Evolutionary conservation across 2,329 filamentous ascomycete species (phyloP), one percentile per base, ranked within the genome.

Genomic region (Grosmannia clavigera): DNA sequence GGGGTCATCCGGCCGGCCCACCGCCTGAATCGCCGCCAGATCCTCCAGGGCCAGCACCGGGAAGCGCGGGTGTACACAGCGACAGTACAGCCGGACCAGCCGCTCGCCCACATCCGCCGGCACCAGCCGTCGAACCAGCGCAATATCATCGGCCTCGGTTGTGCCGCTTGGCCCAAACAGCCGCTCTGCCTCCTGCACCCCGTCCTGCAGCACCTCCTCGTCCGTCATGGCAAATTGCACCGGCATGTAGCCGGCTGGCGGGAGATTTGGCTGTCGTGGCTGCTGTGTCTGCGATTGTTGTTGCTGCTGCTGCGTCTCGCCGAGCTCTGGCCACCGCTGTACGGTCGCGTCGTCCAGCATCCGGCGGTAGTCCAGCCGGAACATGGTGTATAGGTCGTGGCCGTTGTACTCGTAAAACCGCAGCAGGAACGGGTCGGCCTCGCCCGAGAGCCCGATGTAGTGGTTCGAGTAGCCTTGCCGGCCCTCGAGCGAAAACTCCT

Each of bases 351-450:
- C 64, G 50, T 66, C 65, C 9, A 60, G 33, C 19, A 66, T 51
- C 25, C 63, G 65, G 14, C 66, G 65, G 40, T 63, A 66, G 58
- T 68, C 56, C 5, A 68, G 61, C 1, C 65, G 63, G 57, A 65
- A 67, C 66, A 68, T 68, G 51, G 60, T 61, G 35, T 67, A 66
- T 2, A 59, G 62, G 50, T 68, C 67, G 25, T 58, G 46, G 5
- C 46, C 27, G 54, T 67, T 62, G 62, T 67, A 66, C 5, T 50
- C 22, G 53, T 67, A 67, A 35, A 65, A 58, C 12, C 65, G 66
- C 5, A 68, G 46, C 6, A 68, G 59, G 43, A 62, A 68, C 0
- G 66, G 66, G 25, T 68, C 66, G 3, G 64, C 66, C 58, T 68
- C 66, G 57, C 65, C 61, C 5, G 66, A 68, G 9, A 67, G 60